Evolutionary conservation across 192 early-diverging fungal genomes (phyloP).

Genomic region (Backusella macrospora): DNA sequence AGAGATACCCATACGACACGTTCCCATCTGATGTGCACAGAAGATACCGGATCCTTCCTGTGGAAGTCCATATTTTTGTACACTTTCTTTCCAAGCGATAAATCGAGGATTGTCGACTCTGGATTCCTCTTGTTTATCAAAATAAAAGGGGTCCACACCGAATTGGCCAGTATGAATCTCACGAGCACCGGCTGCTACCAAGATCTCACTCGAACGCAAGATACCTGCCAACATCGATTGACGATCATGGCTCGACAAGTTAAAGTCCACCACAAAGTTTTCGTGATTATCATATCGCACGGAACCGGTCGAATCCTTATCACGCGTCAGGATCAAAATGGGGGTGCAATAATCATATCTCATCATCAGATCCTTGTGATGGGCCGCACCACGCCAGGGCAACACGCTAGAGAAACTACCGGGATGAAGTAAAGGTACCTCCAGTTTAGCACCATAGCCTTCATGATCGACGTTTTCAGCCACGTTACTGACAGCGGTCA

Average conservation of each 20-base stretch:
- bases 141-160: slow-evolving; percentile 44
- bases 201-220: slow-evolving; percentile 44
- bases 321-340: slow-evolving; percentile 61
- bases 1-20: slow-evolving; percentile 65
- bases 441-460: slow-evolving; percentile 69
- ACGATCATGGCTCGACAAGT: slow-evolving; percentile 54
- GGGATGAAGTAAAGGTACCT: slow-evolving; percentile 63
- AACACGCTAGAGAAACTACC: slow-evolving; percentile 41
- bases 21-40: slow-evolving; percentile 70
- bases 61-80: slow-evolving; percentile 37
- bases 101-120: slow-evolving; percentile 37
- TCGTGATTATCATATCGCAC: slow-evolving; percentile 48
- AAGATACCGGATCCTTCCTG: slow-evolving; percentile 43
- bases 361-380: slow-evolving; percentile 59
- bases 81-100: slow-evolving; percentile 34
- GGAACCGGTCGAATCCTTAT: slow-evolving; percentile 56
- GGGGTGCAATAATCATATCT: slow-evolving; percentile 50
- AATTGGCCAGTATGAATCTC: slow-evolving; percentile 58
- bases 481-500: slow-evolving; percentile 65
- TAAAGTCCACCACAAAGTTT: slow-evolving; percentile 51
- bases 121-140: slow-evolving; percentile 35
- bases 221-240: slow-evolving; percentile 50
- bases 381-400: slow-evolving; percentile 51
- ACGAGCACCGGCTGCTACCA: slow-evolving; percentile 69
- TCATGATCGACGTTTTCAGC: slow-evolving; percentile 62